Conservation (phyloP, 176 grass and related monocot genomes). For the Zoysia japonica region DNA sequence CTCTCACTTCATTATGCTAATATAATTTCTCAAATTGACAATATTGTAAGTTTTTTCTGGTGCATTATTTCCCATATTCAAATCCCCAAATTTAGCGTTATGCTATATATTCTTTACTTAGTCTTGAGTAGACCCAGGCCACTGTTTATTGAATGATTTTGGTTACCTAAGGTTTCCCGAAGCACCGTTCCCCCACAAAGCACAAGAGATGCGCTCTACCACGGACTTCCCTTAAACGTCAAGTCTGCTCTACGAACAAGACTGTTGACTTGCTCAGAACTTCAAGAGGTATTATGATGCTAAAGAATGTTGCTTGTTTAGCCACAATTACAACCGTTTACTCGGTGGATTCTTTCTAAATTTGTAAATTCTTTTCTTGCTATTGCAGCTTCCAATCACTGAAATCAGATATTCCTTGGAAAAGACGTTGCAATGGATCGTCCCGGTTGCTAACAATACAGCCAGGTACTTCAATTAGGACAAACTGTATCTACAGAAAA, state of each 20-base stretch:
- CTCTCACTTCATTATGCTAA: constrained; percentile 96
- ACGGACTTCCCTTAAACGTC: constrained; percentile 61
- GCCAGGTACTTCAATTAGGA: constrained; percentile 44
- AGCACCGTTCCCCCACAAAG: constrained; percentile 61
- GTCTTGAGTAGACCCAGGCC: not conserved
- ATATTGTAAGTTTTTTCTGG: constrained; percentile 74
- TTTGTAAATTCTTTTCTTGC: not conserved
- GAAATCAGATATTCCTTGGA: constrained; percentile 73
- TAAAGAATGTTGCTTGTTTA: not conserved
- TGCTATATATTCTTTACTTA: not conserved
- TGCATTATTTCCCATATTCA: constrained; percentile 9
- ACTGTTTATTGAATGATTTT: constrained; percentile 27
- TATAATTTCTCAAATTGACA: constrained; percentile 92
- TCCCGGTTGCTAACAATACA: constrained; percentile 78
- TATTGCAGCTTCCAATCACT: constrained; percentile 48
- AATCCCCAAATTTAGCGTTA: not conserved
- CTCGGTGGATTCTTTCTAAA: constrained; percentile 10
- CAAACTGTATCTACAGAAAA: not conserved
- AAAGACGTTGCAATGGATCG: constrained; percentile 76
- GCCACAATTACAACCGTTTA: not conserved
- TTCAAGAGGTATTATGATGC: constrained; percentile 58
- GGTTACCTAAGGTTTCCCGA: constrained; percentile 57
- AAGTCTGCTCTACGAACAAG: constrained; percentile 63
- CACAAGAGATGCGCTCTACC: constrained; percentile 75
- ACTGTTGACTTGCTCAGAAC: constrained; percentile 40